These are phyloP conservation scores for Sugiyamaella xylanicola DNA, from an alignment of 1,139 yeast genomes.

Conservation along the genomic window DNA sequence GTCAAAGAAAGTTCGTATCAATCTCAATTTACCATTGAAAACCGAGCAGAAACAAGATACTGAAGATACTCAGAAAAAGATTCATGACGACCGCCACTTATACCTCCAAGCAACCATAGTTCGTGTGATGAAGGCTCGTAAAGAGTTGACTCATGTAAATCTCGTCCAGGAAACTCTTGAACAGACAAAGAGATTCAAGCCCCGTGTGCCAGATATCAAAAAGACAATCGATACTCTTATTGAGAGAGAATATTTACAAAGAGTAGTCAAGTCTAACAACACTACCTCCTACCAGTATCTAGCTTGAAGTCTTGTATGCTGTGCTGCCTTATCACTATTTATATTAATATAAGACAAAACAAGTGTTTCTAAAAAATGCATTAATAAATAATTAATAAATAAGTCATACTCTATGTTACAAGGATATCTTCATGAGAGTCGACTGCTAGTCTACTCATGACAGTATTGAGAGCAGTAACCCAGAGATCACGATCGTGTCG, in stretches of 20 bases:
- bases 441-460: conserved; percentile 57
- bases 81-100: conserved; percentile 83
- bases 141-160: conserved; percentile 73
- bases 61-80: conserved; percentile 80
- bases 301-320: conserved; percentile 47
- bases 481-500: conserved; percentile 82
- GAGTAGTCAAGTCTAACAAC: conserved; percentile 49
- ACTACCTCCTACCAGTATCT: conserved; percentile 61
- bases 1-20: conserved; percentile 81
- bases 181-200: conserved; percentile 84
- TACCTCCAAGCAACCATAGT: conserved; percentile 92
- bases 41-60: conserved; percentile 75
- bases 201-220: conserved; percentile 83
- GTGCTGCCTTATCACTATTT: conserved; percentile 5
- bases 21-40: conserved; percentile 81
- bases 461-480: conserved; percentile 67
- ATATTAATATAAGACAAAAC: not conserved
- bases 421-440: conserved; percentile 33
- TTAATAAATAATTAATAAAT: conserved; percentile 1
- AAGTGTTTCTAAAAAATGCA: conserved; percentile 3
- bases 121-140: conserved; percentile 93
- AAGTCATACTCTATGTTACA: conserved; percentile 15
- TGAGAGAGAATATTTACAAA: conserved; percentile 80
- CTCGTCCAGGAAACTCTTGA: conserved; percentile 87
- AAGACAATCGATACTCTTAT: conserved; percentile 82